These are phyloP conservation scores for Amphirosellinia nigrospora DNA, from an alignment of 495 filamentous ascomycete genomes.

Conservation along the genomic window DNA sequence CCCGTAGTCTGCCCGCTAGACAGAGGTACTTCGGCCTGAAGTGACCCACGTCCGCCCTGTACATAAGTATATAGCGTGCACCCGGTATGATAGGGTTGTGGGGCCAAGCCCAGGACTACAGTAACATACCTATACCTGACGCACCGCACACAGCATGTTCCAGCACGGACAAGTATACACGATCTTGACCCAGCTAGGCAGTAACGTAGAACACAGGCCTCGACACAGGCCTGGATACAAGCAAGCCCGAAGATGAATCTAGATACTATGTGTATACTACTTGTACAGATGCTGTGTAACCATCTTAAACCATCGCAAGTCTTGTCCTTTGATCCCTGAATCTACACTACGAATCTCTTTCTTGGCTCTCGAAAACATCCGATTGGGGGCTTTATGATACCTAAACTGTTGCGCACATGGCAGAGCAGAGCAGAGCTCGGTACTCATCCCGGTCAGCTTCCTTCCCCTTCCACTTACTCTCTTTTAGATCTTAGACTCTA, in stretches of 20 bases:
- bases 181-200: no score
- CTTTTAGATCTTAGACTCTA: background rate
- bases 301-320: background rate
- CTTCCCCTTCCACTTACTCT: background rate
- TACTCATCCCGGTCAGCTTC: background rate
- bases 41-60: background rate
- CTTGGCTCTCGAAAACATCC: background rate
- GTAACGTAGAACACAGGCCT: no score
- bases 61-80: background rate
- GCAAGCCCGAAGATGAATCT: no score
- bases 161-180: background rate
- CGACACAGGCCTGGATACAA: no score
- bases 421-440: background rate
- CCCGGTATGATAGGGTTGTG: slow-evolving; percentile 7
- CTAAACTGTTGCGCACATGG: background rate
- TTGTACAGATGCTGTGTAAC: slow-evolving; percentile 5
- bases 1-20: background rate
- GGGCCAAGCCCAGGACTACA: background rate
- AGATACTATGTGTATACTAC: no score
- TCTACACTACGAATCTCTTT: background rate
- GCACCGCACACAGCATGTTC: background rate
- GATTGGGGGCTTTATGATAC: background rate
- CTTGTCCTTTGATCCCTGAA: background rate
- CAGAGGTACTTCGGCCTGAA: background rate
- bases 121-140: no score